Conservation (phyloP, 2,329 filamentous ascomycete species). For the Elsinoe perseae region DNA sequence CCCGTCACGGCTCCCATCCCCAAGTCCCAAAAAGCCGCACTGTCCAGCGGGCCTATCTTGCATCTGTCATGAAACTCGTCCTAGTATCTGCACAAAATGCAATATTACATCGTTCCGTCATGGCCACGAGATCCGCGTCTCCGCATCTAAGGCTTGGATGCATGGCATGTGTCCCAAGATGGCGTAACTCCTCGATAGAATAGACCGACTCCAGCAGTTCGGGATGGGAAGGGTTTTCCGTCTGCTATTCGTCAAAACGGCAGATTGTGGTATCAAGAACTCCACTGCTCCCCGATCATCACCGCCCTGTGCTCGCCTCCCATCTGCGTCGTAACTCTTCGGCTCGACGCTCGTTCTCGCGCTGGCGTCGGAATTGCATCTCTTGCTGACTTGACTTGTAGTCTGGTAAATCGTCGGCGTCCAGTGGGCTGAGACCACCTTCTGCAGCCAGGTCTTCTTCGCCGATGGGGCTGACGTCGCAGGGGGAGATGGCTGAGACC, state of each 20-base stretch:
- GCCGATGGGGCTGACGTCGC: slow-evolving; percentile 14
- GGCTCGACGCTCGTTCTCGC: slow-evolving; percentile 10
- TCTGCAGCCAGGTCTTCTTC: slow-evolving; percentile 2
- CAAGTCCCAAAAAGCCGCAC: not conserved
- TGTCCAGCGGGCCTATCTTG: not conserved
- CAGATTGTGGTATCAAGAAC: no score
- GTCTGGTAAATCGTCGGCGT: slow-evolving; percentile 7
- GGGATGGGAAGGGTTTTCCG: not conserved
- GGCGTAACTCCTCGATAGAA: no score
- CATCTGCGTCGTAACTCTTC: slow-evolving; percentile 7
- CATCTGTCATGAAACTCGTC: not conserved
- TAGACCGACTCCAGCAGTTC: no score
- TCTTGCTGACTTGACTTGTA: slow-evolving; percentile 13
- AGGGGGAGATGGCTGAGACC: not conserved
- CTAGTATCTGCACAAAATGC: not conserved
- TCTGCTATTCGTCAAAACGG: not conserved
- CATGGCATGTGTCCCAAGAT: no score
- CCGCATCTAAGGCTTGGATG: no score
- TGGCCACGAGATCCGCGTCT: no score
- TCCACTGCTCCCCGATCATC: not conserved
- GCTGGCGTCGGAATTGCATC: not conserved
- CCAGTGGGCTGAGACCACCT: not conserved
- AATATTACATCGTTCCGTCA: not conserved
- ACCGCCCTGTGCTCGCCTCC: slow-evolving; percentile 9
- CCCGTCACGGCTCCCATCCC: not conserved